Evolutionary conservation across 345 rosid genomes (phyloP).

Genomic region (Hibiscus syriacus): DNA sequence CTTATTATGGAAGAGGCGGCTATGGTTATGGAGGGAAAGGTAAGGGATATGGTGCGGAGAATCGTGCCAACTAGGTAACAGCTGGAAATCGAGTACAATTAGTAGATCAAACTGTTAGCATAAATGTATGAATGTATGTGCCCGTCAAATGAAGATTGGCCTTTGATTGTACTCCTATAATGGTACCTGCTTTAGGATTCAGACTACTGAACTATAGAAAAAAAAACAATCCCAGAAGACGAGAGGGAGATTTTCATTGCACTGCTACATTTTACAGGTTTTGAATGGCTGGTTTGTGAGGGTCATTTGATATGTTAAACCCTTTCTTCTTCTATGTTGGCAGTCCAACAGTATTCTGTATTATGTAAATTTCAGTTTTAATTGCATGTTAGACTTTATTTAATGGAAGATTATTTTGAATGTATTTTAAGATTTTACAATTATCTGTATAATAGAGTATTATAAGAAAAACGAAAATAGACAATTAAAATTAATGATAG

Average conservation of each 20-base stretch:
- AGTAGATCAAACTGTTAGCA: background rate
- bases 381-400: slow-evolving; percentile 38
- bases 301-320: background rate
- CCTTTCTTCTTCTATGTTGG: no score
- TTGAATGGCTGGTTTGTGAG: background rate
- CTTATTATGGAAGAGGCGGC: slow-evolving; percentile 13
- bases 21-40: slow-evolving; percentile 19
- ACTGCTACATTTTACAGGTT: background rate
- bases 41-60: slow-evolving; percentile 15
- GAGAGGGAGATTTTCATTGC: background rate
- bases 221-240: background rate
- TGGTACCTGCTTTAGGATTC: background rate
- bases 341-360: background rate
- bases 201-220: background rate
- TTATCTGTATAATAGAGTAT: no score
- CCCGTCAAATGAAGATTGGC: background rate
- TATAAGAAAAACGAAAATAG: no score
- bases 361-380: background rate
- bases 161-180: background rate
- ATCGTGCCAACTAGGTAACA: background rate
- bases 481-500: no score
- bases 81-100: background rate
- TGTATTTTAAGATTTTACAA: no score
- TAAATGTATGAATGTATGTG: background rate
- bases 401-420: no score